phyloP scores from a whole-genome alignment of 2,329 filamentous ascomycete species.

The Fusarium sp. region DNA sequence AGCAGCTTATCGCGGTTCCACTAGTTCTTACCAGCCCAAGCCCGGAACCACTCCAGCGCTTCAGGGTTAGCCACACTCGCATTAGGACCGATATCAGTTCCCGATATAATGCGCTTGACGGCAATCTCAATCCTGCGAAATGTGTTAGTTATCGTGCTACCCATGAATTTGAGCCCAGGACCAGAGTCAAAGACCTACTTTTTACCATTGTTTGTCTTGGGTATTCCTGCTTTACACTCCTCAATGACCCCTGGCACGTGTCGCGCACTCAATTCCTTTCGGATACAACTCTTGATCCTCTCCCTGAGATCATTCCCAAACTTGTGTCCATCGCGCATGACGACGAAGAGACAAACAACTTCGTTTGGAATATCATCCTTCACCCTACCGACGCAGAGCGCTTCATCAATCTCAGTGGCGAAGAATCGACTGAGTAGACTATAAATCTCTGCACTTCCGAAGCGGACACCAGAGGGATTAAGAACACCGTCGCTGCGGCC shows the following conservation, averaged over 20 bases:
- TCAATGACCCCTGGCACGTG: conserved; percentile 89
- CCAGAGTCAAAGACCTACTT: conserved; percentile 68
- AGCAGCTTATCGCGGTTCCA: background rate
- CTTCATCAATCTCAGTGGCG: conserved; percentile 79
- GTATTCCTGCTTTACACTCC: conserved; percentile 81
- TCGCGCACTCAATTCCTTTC: conserved; percentile 82
- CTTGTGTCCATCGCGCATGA: conserved; percentile 68
- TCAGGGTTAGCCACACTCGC: conserved; percentile 91
- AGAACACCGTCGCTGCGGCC: conserved; percentile 91
- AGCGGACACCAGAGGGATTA: conserved; percentile 90
- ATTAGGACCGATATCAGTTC: conserved; percentile 85
- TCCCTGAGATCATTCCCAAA: conserved; percentile 70
- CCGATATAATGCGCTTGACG: conserved; percentile 95
- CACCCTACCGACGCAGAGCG: conserved; percentile 85
- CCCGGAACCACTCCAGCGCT: conserved; percentile 83
- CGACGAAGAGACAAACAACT: conserved; percentile 87
- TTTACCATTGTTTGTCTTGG: conserved; percentile 92
- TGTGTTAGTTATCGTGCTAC: conserved; percentile 19
- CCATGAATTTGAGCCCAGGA: background rate
- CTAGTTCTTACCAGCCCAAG: background rate
- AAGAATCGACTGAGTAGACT: conserved; percentile 89
- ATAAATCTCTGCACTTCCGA: conserved; percentile 95
- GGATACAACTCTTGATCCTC: conserved; percentile 74
- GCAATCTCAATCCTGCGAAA: conserved; percentile 81
- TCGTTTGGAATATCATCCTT: conserved; percentile 76